Conservation (phyloP, 2,329 filamentous ascomycete species). For the Hyphodiscus sp. region DNA sequence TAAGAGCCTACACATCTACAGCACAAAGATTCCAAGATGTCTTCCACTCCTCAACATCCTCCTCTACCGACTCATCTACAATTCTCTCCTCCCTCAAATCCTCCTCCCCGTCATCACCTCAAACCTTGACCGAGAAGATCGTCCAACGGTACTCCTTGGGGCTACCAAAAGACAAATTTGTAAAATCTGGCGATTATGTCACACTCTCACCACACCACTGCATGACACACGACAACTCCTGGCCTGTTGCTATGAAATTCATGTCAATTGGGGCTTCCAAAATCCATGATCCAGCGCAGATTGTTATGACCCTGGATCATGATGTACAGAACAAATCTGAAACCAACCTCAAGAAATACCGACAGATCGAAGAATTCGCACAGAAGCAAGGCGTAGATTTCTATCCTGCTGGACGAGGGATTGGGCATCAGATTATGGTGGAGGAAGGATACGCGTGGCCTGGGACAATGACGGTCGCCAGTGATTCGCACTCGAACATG, state of each 20-base stretch:
- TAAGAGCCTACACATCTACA: conserved; percentile 24
- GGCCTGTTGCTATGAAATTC: conserved; percentile 70
- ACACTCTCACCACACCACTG: conserved; percentile 63
- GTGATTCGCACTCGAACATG: conserved; percentile 71
- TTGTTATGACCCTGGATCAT: conserved; percentile 82
- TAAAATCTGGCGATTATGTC: conserved; percentile 79
- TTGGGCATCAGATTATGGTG: conserved; percentile 89
- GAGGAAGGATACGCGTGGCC: conserved; percentile 85
- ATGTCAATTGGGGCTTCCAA: conserved; percentile 74
- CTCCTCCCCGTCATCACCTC: conserved; percentile 38
- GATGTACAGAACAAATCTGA: conserved; percentile 80
- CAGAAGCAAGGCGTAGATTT: conserved; percentile 69
- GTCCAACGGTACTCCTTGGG: conserved; percentile 77
- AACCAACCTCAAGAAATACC: conserved; percentile 76
- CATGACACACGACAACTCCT: conserved; percentile 86
- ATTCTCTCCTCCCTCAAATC: conserved; percentile 46
- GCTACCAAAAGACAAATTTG: conserved; percentile 65
- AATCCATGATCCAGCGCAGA: conserved; percentile 63
- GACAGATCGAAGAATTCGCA: conserved; percentile 76
- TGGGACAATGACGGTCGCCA: conserved; percentile 73
- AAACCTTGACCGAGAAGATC: conserved; percentile 90
- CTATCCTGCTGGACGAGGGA: conserved; percentile 70
- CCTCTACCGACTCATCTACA: conserved; percentile 38
- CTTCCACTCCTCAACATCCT: conserved; percentile 59
- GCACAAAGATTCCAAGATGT: conserved; percentile 40